Evolutionary conservation across 1,139 yeast genomes (phyloP), one percentile per base, ranked within the genome.

Genomic region (Torulaspora globosa): DNA sequence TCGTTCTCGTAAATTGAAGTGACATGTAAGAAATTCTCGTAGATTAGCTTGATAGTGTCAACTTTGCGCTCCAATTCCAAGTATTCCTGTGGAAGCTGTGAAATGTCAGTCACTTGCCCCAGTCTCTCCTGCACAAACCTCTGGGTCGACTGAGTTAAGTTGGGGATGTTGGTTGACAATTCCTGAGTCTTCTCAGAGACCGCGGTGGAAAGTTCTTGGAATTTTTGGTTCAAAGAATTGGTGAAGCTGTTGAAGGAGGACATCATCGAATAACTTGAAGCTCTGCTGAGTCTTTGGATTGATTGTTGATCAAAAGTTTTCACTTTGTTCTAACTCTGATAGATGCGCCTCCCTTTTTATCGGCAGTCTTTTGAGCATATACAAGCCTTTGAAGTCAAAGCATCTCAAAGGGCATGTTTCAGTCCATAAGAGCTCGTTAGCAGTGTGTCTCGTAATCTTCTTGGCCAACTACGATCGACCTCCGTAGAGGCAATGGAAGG

Each of bases 31-130:
- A 87, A 76, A 62, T 84, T 82, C 64, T 78, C 78, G 71, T 86
- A 87, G 46, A 87, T 79, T 31, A 74, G 68, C 65, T 83, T 87
- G 63, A 87, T 75, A 46, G 84, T 80, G 64, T 87, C 94, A 50
- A 89, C 81, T 60, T 80, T 80, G 52, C 72, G 72, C 53, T 90
- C 95, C 54, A 87, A 73, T 50, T 84, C 92, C 28, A 78, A 65
- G 65, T 86, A 87, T 64, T 88, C 96, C 43, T 82, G 79, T 34
- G 96, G 96, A 56, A 88, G 74, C 65, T 86, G 92, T 44, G 92
- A 83, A 53, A 76, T 76, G 59, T 87, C 96, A 46, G 84, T 89
- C 28, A 78, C 82, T 57, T 83, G 82, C 35, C 95, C 95, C 35
- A 87, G 76, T 57, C 71, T 78, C 67, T 87, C 96, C 66, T 85